A percentile compares a stretch with the other conserved stretches of the same genome.
Evolutionary conservation across 257 asterid genomes (phyloP).

Genomic region (Nicotiana sylvestris): DNA sequence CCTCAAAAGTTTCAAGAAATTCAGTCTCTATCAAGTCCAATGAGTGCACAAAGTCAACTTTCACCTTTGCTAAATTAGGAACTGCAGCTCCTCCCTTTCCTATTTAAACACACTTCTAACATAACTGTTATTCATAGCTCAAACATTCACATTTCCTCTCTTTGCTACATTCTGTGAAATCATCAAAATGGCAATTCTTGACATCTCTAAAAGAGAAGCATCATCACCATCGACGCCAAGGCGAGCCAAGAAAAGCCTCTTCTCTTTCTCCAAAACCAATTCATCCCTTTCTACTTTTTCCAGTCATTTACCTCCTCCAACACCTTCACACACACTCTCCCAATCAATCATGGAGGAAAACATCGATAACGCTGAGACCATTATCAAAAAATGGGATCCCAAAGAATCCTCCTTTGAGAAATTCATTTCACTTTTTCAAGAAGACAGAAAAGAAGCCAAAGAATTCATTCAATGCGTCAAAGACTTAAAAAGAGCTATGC

Average conservation of each 20-base stretch:
- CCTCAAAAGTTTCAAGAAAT: not conserved
- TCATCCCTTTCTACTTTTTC: conserved; percentile 24
- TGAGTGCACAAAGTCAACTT: not conserved
- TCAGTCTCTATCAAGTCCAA: not conserved
- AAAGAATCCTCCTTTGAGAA: conserved; percentile 27
- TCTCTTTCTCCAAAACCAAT: conserved; percentile 24
- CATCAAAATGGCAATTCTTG: not conserved
- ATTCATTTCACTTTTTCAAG: conserved; percentile 42
- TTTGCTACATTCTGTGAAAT: not conserved
- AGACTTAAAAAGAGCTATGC: conserved; percentile 52
- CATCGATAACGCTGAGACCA: conserved; percentile 32
- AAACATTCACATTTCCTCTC: not conserved
- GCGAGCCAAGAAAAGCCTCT: conserved; percentile 20
- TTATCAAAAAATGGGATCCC: conserved; percentile 51
- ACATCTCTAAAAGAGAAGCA: not conserved
- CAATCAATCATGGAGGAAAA: conserved; percentile 44
- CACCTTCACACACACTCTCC: conserved; percentile 25
- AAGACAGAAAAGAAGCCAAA: conserved; percentile 42
- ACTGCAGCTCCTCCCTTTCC: not conserved
- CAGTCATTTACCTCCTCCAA: conserved; percentile 24
- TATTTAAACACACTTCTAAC: conserved; percentile 1
- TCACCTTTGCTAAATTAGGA: not conserved
- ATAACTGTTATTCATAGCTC: not conserved
- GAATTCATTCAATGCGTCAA: conserved; percentile 40
- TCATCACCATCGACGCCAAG: conserved; percentile 28